Base-by-base conservation (phyloP, 306 rosid species). In the Parietaria judaica region DNA sequence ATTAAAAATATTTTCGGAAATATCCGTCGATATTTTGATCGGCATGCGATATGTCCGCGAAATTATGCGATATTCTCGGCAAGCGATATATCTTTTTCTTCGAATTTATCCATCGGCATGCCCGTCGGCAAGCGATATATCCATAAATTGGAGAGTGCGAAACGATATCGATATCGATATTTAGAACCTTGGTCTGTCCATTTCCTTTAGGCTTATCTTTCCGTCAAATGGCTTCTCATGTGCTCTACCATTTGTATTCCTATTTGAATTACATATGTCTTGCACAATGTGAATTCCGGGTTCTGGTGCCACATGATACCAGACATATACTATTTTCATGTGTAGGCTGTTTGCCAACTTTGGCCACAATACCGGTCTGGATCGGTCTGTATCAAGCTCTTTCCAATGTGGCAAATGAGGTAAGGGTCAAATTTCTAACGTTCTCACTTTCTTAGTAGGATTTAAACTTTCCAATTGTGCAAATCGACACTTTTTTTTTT, bases 391-490 rank as follows among this genome's bases (percentile, higher is more conserved):
- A 94, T 78, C 99, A 94, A 79, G 99, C 99, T 60, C 91, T 88
- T 58, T 94, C 99, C 41, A 94, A 94, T 70, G 99, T 94, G 84
- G 99, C 99, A 52, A 94, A 94, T 66, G 99, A 94, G 88, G 99
- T 88, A 78, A 73, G 31, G 58, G 36, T 56, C 44, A 14, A 63
- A 15, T 66, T 58, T 23, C 37, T 47, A 48, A 54, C 6, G 53
- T 48, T 65, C 43, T 57, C 44, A 16, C 6, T 41, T 48, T 15
- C 50, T 49, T 5, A 9, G 39, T 16, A 51, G 57, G 41, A 73
- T 4, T 54, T 43, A 45, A 54, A n/a, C 54, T 68, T 53, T 64
- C 77, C 80, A 61, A 79, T 57, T 67, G 73, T 58, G 47, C 68
- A 61, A 73, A 52, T 23, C 31, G 31, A 23, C 31, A 23, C 31